phyloP scores from a whole-genome alignment of 2,329 filamentous ascomycete species.

The Aureobasidium sp. region DNA sequence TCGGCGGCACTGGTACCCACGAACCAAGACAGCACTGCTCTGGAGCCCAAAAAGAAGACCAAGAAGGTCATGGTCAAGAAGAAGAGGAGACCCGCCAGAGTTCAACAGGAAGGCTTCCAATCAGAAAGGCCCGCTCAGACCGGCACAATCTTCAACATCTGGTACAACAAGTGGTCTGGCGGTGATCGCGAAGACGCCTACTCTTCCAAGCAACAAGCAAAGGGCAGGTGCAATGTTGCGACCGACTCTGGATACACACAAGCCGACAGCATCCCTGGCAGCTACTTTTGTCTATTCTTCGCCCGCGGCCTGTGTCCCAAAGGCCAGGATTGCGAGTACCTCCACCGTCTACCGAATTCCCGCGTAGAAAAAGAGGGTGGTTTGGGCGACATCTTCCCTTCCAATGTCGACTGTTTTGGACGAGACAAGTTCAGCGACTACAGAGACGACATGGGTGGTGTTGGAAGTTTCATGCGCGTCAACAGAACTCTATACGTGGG shows the following conservation, averaged over 20 bases:
- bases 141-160: conserved; percentile 93
- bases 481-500: conserved; percentile 93
- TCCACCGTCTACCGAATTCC: conserved; percentile 71
- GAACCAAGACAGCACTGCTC: conserved; percentile 12
- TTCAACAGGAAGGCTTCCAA: conserved; percentile 81
- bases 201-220: conserved; percentile 70
- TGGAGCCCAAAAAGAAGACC: conserved; percentile 46
- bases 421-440: conserved; percentile 90
- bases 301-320: conserved; percentile 73
- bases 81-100: conserved; percentile 80
- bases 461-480: conserved; percentile 85
- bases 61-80: conserved; percentile 87
- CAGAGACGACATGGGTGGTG: conserved; percentile 90
- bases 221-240: conserved; percentile 77
- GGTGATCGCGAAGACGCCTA: conserved; percentile 92
- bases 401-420: conserved; percentile 90
- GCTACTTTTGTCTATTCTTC: conserved; percentile 90
- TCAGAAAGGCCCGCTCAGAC: conserved; percentile 84
- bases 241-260: conserved; percentile 48
- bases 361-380: conserved; percentile 31
- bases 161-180: conserved; percentile 98
- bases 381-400: conserved; percentile 80
- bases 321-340: conserved; percentile 86
- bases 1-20: conserved; percentile 15
- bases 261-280: conserved; percentile 47